phyloP scores from a whole-genome alignment of 208 protist genomes.

The Leishmania tarentolae region DNA sequence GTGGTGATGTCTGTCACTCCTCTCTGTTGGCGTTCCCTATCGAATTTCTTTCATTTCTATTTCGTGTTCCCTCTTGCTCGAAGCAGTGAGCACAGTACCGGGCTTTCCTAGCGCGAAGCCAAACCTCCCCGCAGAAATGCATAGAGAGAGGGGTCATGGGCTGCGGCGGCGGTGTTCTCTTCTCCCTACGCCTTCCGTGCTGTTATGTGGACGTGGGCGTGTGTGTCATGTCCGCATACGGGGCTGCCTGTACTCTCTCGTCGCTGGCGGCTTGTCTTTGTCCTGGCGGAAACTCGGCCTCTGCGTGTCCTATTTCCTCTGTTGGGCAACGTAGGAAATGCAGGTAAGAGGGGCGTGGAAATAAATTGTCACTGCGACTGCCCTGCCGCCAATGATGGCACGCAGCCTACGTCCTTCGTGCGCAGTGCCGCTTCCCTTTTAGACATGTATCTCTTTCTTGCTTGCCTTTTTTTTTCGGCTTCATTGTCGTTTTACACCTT shows the following conservation, averaged over 20 bases:
- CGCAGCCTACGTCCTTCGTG: too few relatives aligned
- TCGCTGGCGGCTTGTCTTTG: too few relatives aligned
- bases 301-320: too few relatives aligned
- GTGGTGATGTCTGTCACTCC: neutral
- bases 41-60: neutral
- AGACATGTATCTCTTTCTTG: too few relatives aligned
- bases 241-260: neutral
- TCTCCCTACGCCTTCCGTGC: neutral
- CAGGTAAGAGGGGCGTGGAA: too few relatives aligned
- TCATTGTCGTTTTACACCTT: too few relatives aligned
- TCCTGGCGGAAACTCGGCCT: too few relatives aligned
- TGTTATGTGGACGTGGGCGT: neutral
- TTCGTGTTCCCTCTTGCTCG: neutral
- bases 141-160: neutral
- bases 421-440: too few relatives aligned
- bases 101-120: neutral
- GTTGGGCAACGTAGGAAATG: too few relatives aligned
- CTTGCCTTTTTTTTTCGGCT: too few relatives aligned
- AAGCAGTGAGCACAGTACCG: neutral
- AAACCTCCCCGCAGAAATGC: neutral
- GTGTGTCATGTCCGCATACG: neutral
- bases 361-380: too few relatives aligned
- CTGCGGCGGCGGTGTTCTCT: constrained; percentile 3
- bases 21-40: neutral
- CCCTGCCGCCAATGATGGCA: too few relatives aligned